Evolutionary conservation across 2,329 filamentous ascomycete species (phyloP), one percentile per base, ranked within the genome.

Genomic region (Zasmidium angulare): DNA sequence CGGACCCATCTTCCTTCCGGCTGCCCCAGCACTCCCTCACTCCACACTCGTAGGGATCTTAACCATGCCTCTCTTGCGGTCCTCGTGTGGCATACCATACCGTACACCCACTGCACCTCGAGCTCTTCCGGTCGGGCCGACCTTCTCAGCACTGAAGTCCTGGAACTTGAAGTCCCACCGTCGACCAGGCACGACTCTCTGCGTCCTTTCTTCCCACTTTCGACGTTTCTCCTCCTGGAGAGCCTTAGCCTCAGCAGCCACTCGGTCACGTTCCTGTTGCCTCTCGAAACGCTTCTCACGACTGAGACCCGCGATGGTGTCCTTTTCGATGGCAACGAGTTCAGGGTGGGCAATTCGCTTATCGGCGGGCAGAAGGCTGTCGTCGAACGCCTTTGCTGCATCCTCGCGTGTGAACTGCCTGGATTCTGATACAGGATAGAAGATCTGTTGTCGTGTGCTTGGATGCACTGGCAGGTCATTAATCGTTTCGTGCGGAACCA

Each of bases 351-450:
- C 84, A 49, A 88, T 87, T 53, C 86, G 83, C 54, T 82, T 78
- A 64, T 88, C 86, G 9, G 85, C 84, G 1, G 86, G 83, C 46
- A 86, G 81, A 12, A 88, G 79, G 1, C 81, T 78, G 55, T 81
- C 77, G 29, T 81, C 77, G 72, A 88, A 88, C 26, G 84, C 84
- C 60, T 83, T 82, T 19, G 82, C 86, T 2, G 86, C 86, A 65
- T 88, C 86, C n/a, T 78, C 79, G 68, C 86, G 84, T n/a, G 82
- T 88, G 72, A 88, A 88, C 21, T 80, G 78, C 3, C 85, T 81
- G 1, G 85, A 87, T 71, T 88, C 86, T 3, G 85, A 82, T 21
- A 84, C 81, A 1, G 86, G 86, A 58, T 85, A 82, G 75, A 88
- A 88, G 55, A 88, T 75, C 78, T 84, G 77, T 68, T 81, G 71